phyloP scores from a whole-genome alignment of 2,329 filamentous ascomycete species.

The Neofusicoccum parvum region DNA sequence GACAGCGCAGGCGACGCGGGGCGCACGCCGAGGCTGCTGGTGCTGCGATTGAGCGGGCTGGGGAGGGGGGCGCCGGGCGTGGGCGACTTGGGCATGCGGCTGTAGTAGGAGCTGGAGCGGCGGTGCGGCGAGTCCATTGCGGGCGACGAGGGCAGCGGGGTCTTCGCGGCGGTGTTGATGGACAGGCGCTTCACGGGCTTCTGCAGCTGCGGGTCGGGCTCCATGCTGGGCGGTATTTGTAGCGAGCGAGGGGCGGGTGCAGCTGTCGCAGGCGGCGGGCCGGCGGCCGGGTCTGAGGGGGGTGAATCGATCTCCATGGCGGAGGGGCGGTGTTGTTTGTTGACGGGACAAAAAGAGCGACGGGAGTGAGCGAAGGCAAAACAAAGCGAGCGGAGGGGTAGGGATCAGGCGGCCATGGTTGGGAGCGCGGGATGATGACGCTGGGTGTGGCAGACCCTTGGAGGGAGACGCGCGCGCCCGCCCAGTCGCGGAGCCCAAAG shows the following conservation, averaged over 20 bases:
- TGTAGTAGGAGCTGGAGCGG: slow-evolving; percentile 25
- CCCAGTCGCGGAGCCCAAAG: too few relatives aligned
- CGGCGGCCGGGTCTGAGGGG: not conserved
- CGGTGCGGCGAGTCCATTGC: slow-evolving; percentile 29
- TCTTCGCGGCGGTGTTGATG: slow-evolving; percentile 34
- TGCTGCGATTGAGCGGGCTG: slow-evolving; percentile 44
- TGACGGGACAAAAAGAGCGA: slow-evolving; percentile 11
- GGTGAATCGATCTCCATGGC: slow-evolving; percentile 17
- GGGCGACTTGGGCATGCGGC: slow-evolving; percentile 32
- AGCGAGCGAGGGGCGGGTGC: slow-evolving; percentile 17
- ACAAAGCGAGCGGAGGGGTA: slow-evolving; percentile 10
- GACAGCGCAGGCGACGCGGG: slow-evolving; percentile 45
- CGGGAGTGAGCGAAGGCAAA: slow-evolving; percentile 5
- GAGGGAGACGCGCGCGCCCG: not conserved
- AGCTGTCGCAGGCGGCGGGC: slow-evolving; percentile 5
- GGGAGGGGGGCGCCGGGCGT: slow-evolving; percentile 24
- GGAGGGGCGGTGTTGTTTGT: slow-evolving; percentile 11
- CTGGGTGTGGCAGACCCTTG: slow-evolving; percentile 6
- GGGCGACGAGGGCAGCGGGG: slow-evolving; percentile 35
- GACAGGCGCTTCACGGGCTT: slow-evolving; percentile 41
- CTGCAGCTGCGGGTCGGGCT: slow-evolving; percentile 35
- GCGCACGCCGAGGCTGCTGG: slow-evolving; percentile 45
- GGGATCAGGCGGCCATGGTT: slow-evolving; percentile 15
- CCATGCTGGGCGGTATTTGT: slow-evolving; percentile 36
- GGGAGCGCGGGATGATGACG: slow-evolving; percentile 11